phyloP scores from a whole-genome alignment of 129 eudicot genomes.

The Lonicera japonica region DNA sequence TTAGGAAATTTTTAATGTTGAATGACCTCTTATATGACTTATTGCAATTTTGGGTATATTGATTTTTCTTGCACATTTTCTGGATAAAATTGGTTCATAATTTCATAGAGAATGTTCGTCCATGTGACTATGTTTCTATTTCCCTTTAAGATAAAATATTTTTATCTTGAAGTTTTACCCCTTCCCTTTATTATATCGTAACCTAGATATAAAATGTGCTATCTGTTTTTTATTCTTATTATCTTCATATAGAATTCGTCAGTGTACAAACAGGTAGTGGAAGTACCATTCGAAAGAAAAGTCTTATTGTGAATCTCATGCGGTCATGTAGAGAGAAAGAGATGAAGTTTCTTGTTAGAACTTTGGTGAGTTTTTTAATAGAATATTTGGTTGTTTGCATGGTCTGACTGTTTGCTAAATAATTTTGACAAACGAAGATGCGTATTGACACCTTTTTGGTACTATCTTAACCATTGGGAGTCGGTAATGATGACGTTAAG shows the following conservation, averaged over 20 bases:
- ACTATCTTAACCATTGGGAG: background rate
- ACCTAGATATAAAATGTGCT: constrained; percentile 2
- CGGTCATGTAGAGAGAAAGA: constrained; percentile 94
- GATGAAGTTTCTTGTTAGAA: constrained; percentile 91
- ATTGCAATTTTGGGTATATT: no score
- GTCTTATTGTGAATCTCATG: constrained; percentile 78
- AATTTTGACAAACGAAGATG: background rate
- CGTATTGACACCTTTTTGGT: background rate
- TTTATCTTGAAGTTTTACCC: background rate
- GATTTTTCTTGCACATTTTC: no score
- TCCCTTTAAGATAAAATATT: background rate
- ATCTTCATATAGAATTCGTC: constrained; percentile 36
- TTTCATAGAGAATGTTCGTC: no score
- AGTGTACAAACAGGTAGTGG: constrained; percentile 89
- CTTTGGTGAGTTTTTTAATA: constrained; percentile 50
- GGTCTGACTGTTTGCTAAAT: background rate
- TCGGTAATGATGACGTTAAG: no score
- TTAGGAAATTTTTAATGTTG: no score
- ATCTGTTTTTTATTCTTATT: constrained; percentile 8
- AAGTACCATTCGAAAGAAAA: constrained; percentile 65
- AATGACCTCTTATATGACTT: no score
- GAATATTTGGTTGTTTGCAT: background rate
- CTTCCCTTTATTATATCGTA: constrained; percentile 1
- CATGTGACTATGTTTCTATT: background rate
- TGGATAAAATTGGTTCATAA: no score